These are phyloP conservation scores for Albophoma yamanashiensis DNA, from an alignment of 2,329 filamentous ascomycete genomes.

Conservation along the genomic window DNA sequence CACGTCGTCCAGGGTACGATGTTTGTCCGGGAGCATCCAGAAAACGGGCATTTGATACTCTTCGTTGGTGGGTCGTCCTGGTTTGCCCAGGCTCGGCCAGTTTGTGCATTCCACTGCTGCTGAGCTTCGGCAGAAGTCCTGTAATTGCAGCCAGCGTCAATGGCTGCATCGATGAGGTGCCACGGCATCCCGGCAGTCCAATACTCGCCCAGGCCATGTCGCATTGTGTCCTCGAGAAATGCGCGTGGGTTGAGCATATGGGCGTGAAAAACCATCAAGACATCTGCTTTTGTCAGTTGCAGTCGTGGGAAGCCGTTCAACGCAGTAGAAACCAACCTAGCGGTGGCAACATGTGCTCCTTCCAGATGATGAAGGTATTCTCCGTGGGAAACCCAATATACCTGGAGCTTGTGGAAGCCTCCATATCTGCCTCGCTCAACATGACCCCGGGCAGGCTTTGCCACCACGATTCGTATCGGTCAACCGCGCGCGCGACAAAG, in stretches of 20 bases:
- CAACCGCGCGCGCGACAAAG: constrained; percentile 56
- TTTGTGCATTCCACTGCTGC: constrained; percentile 33
- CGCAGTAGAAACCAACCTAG: constrained; percentile 32
- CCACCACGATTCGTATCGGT: constrained; percentile 61
- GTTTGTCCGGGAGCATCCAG: constrained; percentile 28
- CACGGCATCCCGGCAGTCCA: constrained; percentile 61
- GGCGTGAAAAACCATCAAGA: constrained; percentile 71
- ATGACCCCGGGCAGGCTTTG: constrained; percentile 18
- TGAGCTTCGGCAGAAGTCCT: constrained; percentile 31
- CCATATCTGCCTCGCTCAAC: constrained; percentile 27
- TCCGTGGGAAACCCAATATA: constrained; percentile 22
- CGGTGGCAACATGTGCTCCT: constrained; percentile 38
- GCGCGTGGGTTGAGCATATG: constrained; percentile 67
- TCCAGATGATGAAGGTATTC: constrained; percentile 19
- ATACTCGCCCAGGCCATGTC: constrained; percentile 38
- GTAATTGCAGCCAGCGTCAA: constrained; percentile 51
- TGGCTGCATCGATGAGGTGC: constrained; percentile 43
- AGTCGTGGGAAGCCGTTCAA: background rate
- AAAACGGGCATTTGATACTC: constrained; percentile 38
- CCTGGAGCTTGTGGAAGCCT: constrained; percentile 4
- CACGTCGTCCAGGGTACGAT: constrained; percentile 51
- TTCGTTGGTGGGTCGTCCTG: constrained; percentile 37
- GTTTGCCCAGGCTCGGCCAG: constrained; percentile 49
- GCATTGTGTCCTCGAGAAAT: constrained; percentile 66
- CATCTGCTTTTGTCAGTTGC: constrained; percentile 34